phyloP scores from a whole-genome alignment of 2,329 filamentous ascomycete genomes.

The Colletotrichum shisoi region DNA sequence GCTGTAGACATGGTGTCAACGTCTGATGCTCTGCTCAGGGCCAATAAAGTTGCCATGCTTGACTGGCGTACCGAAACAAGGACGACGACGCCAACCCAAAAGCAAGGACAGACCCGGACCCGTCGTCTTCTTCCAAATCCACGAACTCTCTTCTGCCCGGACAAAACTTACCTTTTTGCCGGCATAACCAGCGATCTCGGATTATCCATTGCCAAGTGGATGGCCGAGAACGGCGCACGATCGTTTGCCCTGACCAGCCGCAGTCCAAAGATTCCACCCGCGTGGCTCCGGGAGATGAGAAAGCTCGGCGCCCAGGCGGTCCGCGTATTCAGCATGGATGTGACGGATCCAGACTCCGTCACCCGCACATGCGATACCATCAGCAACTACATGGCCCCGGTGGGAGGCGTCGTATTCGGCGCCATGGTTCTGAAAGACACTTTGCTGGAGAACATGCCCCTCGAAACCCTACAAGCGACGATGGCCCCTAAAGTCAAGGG shows the following conservation, averaged over 20 bases:
- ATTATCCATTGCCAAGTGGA: conserved; percentile 48
- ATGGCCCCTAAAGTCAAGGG: conserved; percentile 50
- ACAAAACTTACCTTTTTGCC: conserved; percentile 47
- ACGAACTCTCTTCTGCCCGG: conserved; percentile 32
- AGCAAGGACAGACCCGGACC: background rate
- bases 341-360: background rate
- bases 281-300: conserved; percentile 19
- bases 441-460: conserved; percentile 45
- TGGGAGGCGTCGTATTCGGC: conserved; percentile 54
- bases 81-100: too few species aligned
- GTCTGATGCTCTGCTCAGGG: too few species aligned
- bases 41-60: too few species aligned
- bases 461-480: conserved; percentile 46
- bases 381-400: conserved; percentile 42
- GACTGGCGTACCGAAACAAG: too few species aligned
- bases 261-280: conserved; percentile 44
- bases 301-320: background rate
- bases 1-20: too few species aligned
- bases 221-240: conserved; percentile 47
- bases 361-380: background rate
- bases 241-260: conserved; percentile 50
- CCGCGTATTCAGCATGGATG: conserved; percentile 4
- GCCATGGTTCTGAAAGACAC: conserved; percentile 56
- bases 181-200: conserved; percentile 48
- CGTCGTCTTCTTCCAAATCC: conserved; percentile 3